These are phyloP conservation scores for Houttuynia cordata DNA, from an alignment of 164 flowering plant species.

Conservation along the genomic window DNA sequence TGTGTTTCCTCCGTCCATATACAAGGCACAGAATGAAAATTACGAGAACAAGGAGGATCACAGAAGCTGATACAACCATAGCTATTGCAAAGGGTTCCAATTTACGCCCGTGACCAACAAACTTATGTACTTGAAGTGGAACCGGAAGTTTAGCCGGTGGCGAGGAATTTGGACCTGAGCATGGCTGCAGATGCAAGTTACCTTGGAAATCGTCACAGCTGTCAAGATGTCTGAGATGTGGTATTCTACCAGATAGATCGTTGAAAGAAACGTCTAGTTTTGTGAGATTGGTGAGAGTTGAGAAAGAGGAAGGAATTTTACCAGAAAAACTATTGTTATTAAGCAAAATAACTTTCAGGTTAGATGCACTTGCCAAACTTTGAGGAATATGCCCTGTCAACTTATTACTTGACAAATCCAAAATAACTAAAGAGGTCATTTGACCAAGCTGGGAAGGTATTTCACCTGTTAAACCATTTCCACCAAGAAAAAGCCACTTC, in stretches of 20 bases:
- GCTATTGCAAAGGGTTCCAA: constrained; percentile 24
- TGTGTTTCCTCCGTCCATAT: constrained; percentile 26
- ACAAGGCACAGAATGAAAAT: constrained; percentile 17
- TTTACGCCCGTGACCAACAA: constrained; percentile 8
- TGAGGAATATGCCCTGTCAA: constrained; percentile 41
- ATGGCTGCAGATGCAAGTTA: constrained; percentile 29
- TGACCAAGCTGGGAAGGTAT: constrained; percentile 41
- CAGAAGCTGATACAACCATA: constrained; percentile 25
- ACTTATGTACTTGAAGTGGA: constrained; percentile 16
- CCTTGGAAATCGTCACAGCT: constrained; percentile 37
- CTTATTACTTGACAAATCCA: constrained; percentile 50
- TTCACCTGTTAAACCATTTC: constrained; percentile 38
- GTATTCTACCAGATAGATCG: constrained; percentile 56
- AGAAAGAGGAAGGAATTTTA: constrained; percentile 45
- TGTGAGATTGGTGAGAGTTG: constrained; percentile 30
- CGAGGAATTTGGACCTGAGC: constrained; percentile 19
- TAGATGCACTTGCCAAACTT: constrained; percentile 27
- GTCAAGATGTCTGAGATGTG: constrained; percentile 24
- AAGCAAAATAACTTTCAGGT: constrained; percentile 37
- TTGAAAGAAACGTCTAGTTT: constrained; percentile 53
- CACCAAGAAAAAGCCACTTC: constrained; percentile 38
- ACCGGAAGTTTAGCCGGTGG: constrained; percentile 24
- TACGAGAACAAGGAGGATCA: constrained; percentile 20
- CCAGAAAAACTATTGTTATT: constrained; percentile 47
- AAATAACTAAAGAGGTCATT: constrained; percentile 28